Conservation (phyloP, 2,329 filamentous ascomycete species). For the Aspergillus ibericus region DNA sequence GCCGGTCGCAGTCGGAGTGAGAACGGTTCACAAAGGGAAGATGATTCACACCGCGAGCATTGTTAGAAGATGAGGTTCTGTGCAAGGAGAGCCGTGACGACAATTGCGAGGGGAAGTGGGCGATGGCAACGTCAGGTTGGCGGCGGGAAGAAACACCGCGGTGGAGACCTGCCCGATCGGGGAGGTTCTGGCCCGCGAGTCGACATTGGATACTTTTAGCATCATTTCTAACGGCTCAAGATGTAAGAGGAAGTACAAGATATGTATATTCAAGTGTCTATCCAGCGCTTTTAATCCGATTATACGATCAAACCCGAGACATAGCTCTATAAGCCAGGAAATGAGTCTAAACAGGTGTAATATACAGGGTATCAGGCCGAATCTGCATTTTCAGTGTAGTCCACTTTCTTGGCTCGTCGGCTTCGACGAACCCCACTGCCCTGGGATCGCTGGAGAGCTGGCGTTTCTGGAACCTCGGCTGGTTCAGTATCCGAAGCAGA, state of each 20-base stretch:
- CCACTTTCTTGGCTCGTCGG: conserved; percentile 34
- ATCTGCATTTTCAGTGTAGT: conserved; percentile 36
- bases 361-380: conserved; percentile 14
- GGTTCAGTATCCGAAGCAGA: conserved; percentile 28
- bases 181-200: background rate
- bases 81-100: background rate
- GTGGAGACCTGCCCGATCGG: background rate
- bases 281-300: too few relatives aligned
- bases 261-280: too few relatives aligned
- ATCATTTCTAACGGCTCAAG: too few relatives aligned
- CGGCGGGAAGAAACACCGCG: background rate
- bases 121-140: background rate
- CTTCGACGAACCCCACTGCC: conserved; percentile 27
- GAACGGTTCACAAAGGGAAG: background rate
- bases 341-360: too few relatives aligned
- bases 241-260: too few relatives aligned
- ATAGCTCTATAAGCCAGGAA: too few relatives aligned
- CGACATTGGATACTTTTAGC: too few relatives aligned
- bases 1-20: too few relatives aligned
- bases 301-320: too few relatives aligned
- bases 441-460: conserved; percentile 9
- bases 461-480: conserved; percentile 9
- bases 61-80: background rate
- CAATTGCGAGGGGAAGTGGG: background rate
- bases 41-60: background rate